A percentile compares a stretch with the other conserved stretches of the same genome.
phyloP scores from a whole-genome alignment of 2,329 filamentous ascomycete species.

The Grosmannia clavigera region DNA sequence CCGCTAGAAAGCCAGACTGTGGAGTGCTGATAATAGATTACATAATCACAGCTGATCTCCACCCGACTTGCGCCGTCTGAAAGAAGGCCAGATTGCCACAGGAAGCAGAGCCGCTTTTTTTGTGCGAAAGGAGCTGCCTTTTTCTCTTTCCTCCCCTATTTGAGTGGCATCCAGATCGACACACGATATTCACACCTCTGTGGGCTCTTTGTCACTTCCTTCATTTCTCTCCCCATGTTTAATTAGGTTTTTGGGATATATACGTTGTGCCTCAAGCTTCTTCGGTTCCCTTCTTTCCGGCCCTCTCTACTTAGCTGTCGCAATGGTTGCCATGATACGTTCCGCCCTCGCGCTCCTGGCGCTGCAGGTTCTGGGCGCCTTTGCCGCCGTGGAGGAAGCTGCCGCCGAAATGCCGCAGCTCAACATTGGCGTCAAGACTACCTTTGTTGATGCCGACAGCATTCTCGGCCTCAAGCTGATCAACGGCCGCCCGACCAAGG shows the following conservation, averaged over 20 bases:
- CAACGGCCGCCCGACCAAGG: conserved; percentile 78
- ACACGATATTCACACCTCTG: not conserved
- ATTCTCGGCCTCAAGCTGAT: conserved; percentile 92
- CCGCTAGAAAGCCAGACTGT: no score
- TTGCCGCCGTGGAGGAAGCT: conserved; percentile 46
- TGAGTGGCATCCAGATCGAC: not conserved
- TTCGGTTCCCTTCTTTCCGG: not conserved
- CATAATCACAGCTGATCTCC: not conserved
- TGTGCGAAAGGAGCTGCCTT: not conserved
- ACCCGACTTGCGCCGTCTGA: not conserved
- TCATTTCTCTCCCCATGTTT: conserved; percentile 8
- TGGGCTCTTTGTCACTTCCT: not conserved
- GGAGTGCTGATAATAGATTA: not conserved
- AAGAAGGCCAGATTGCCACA: conserved; percentile 6
- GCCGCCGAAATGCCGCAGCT: conserved; percentile 28
- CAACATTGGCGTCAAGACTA: conserved; percentile 52
- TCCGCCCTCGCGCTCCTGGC: conserved; percentile 61
- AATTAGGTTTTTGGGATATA: not conserved
- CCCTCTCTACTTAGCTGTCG: conserved; percentile 14
- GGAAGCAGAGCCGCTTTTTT: not conserved
- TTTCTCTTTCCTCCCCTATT: not conserved
- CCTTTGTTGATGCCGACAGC: conserved; percentile 53
- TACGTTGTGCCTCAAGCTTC: conserved; percentile 4
- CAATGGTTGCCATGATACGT: conserved; percentile 64
- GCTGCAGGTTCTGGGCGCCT: conserved; percentile 51